Percentiles rank a stretch among this genome's conserved stretches.
phyloP scores from a whole-genome alignment of 2,329 filamentous ascomycete genomes.

The Aphanoascus verrucosus region DNA sequence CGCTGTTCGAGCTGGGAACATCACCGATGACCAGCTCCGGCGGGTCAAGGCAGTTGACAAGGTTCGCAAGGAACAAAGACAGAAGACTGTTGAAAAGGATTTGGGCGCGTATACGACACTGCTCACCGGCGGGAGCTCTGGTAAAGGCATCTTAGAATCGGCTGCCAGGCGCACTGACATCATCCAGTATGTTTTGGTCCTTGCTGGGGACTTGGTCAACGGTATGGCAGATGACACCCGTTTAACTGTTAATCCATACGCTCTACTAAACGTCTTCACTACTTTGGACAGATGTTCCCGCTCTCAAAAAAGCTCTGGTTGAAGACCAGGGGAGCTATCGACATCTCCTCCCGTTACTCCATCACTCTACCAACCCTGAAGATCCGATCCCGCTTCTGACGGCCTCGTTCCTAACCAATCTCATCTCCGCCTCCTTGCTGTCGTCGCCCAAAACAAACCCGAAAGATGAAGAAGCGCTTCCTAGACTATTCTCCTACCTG shows the following conservation, averaged over 20 bases:
- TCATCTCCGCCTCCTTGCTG: conserved; percentile 57
- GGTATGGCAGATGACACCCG: conserved; percentile 42
- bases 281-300: conserved; percentile 57
- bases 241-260: background rate
- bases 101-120: conserved; percentile 68
- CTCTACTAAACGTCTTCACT: background rate
- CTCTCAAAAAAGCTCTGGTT: conserved; percentile 65
- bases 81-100: conserved; percentile 69
- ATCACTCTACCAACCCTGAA: conserved; percentile 69
- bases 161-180: conserved; percentile 80
- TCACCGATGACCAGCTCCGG: conserved; percentile 86
- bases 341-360: conserved; percentile 74
- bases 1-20: conserved; percentile 81
- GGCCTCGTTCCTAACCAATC: conserved; percentile 70
- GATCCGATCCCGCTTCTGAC: conserved; percentile 83
- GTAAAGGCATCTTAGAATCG: conserved; percentile 69
- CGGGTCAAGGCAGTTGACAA: conserved; percentile 97
- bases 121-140: conserved; percentile 58
- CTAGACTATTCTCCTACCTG: conserved; percentile 75
- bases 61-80: conserved; percentile 81
- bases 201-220: conserved; percentile 77
- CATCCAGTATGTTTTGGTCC: conserved; percentile 85
- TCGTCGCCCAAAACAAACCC: conserved; percentile 48
- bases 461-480: conserved; percentile 65
- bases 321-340: conserved; percentile 59